phyloP scores from a whole-genome alignment of 2,329 filamentous ascomycete species.

The Ophiognomonia clavigignenti-juglandacearum region DNA sequence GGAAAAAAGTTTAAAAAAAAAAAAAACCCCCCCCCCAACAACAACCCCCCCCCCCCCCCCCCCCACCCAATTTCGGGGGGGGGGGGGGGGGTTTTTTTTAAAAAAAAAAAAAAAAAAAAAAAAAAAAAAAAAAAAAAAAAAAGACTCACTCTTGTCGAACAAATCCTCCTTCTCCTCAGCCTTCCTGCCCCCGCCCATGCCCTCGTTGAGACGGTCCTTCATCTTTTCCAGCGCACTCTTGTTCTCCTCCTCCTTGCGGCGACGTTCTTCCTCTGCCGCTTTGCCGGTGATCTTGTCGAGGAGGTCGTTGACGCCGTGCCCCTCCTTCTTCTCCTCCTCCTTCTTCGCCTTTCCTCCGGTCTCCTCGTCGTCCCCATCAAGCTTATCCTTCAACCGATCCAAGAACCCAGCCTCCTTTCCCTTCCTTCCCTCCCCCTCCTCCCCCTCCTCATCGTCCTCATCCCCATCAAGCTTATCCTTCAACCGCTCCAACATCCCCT shows the following conservation, averaged over 20 bases:
- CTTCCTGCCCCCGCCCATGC: constrained; percentile 67
- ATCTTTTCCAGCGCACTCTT: constrained; percentile 7
- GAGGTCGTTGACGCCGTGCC: constrained; percentile 3
- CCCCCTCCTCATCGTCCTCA: too few relatives aligned
- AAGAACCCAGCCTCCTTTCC: not conserved
- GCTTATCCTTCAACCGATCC: too few relatives aligned
- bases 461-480: too few relatives aligned
- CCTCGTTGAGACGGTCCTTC: constrained; percentile 61
- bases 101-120: too few relatives aligned
- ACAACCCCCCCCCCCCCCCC: too few relatives aligned
- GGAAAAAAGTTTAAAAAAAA: too few relatives aligned
- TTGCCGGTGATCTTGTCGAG: constrained; percentile 13
- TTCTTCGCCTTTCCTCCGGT: not conserved
- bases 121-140: too few relatives aligned
- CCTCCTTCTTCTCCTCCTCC: not conserved
- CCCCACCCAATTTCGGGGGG: too few relatives aligned
- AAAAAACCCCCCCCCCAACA: too few relatives aligned
- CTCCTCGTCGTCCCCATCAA: too few relatives aligned
- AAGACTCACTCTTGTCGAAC: constrained; percentile 66
- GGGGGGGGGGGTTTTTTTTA: too few relatives aligned
- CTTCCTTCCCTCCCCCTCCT: not conserved
- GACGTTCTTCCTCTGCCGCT: constrained; percentile 12
- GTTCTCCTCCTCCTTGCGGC: constrained; percentile 9
- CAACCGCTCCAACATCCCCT: too few relatives aligned
- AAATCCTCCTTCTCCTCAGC: constrained; percentile 77